A percentile compares a stretch with the other conserved stretches of the same genome.
phyloP scores from a whole-genome alignment of 78 protist species.

The Blattamonas nauphoetae region DNA sequence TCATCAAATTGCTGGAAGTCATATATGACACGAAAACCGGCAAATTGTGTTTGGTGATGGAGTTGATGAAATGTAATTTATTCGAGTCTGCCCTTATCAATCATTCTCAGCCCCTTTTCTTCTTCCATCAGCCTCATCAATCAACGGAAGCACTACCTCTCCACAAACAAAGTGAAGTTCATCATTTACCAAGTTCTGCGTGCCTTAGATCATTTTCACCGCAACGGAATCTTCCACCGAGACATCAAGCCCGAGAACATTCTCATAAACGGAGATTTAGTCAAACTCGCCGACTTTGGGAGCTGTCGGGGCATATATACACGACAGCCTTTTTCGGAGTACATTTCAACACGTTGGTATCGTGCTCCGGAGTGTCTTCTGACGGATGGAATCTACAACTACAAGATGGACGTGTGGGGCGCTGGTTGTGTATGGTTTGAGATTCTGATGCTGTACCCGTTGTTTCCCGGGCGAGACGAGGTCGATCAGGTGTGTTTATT shows the following conservation, averaged over 20 bases:
- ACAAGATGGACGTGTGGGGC: conserved; percentile 85
- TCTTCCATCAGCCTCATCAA: neutral
- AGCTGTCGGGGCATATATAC: conserved; percentile 67
- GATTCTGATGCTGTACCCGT: conserved; percentile 60
- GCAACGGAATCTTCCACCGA: conserved; percentile 72
- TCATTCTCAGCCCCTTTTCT: neutral
- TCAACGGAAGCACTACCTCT: conserved; percentile 19
- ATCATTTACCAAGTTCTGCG: conserved; percentile 64
- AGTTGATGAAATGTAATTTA: conserved; percentile 50
- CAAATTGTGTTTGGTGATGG: conserved; percentile 68
- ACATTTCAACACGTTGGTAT: conserved; percentile 79
- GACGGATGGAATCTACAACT: conserved; percentile 71
- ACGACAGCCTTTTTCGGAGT: conserved; percentile 79
- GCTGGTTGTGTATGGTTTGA: conserved; percentile 54
- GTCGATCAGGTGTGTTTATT: too few relatives aligned
- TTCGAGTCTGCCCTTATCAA: neutral
- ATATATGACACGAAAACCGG: conserved; percentile 55
- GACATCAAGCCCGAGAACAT: conserved; percentile 88
- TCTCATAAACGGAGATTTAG: conserved; percentile 47
- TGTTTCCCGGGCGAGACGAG: conserved; percentile 83
- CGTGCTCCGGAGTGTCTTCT: conserved; percentile 74
- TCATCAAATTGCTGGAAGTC: conserved; percentile 65
- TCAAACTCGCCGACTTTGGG: conserved; percentile 84
- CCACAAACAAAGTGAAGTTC: conserved; percentile 23
- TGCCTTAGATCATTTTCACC: conserved; percentile 59